Evolutionary conservation across 208 protist genomes (phyloP), one percentile per base, ranked within the genome.

Genomic region (Trypanosoma lewisi): DNA sequence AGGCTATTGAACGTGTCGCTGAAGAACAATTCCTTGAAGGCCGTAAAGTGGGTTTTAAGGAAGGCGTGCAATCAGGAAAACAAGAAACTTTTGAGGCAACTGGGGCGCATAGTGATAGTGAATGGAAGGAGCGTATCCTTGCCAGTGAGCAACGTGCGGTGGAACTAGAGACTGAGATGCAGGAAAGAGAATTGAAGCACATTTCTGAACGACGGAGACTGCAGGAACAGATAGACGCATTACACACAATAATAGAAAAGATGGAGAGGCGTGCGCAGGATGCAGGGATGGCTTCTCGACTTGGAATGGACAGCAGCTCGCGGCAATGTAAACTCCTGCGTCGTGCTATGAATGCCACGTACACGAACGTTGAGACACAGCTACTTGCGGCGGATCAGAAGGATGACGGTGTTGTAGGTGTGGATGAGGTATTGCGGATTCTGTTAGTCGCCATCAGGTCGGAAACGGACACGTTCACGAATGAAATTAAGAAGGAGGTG

Each of bases 271-370:
- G 75, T 33, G 52, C 73, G 44, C 59, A 67, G 21, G 52, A 51
- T 21, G 59, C 47, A 5, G 70, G 68, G 7, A 56, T 69, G 19
- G 56, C 63, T 1, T 60, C 64, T 39, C 73, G 78, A 49, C 7
- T 30, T 37, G 42, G 54, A 2, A n/a, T 42, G 4, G 39, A 63
- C 16, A 75, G 47, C 17, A 60, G 55, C 39, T 41, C 56, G 30
- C 56, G 66, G 37, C 73, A 79, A 58, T 77, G 79, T 59, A 82
- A 83, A 47, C 57, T 66, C 3, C 60, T 91, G 4, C 73, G 79
- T 41, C 75, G 81, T 31, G 70, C 67, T 21, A 48, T 91, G 60
- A 91, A 87, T 58, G 70, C 73, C 2, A 60, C 81, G 16, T 87
- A 85, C 45, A 69, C 59, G 19, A 61, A 72, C 19, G 63, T 81